Conservation (phyloP, 352 stramenopile genomes). For the Globisporangium splendens region DNA sequence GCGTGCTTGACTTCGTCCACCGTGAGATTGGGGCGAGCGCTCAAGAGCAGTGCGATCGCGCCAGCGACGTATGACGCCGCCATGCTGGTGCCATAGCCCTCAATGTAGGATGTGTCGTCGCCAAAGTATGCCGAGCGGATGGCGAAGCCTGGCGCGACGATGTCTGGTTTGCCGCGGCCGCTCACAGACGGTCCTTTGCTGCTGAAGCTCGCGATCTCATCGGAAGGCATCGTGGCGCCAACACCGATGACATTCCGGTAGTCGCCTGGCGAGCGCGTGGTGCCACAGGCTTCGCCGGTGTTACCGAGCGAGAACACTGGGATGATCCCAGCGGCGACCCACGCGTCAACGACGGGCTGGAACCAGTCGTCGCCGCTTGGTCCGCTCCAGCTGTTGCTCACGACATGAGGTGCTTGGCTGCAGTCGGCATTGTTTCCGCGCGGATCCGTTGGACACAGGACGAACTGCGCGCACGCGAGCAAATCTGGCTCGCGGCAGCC, state of each 20-base stretch:
- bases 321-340: too few relatives aligned
- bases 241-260: slow-evolving; percentile 26
- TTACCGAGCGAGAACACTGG: too few relatives aligned
- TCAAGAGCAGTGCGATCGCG: slow-evolving; percentile 18
- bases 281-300: too few relatives aligned
- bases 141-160: background rate
- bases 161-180: background rate
- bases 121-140: slow-evolving; percentile 8
- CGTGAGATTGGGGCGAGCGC: slow-evolving; percentile 10
- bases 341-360: too few relatives aligned
- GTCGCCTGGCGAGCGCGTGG: slow-evolving; percentile 8
- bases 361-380: too few relatives aligned
- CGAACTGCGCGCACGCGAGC: too few relatives aligned
- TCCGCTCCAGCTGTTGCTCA: too few relatives aligned
- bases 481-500: too few relatives aligned
- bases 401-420: too few relatives aligned
- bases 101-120: background rate
- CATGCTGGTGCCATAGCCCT: slow-evolving; percentile 15
- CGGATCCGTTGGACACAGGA: too few relatives aligned
- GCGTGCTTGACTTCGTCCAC: slow-evolving; percentile 12
- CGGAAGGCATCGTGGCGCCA: slow-evolving; percentile 11
- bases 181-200: too few relatives aligned
- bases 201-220: slow-evolving; percentile 13
- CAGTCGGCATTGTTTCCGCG: too few relatives aligned
- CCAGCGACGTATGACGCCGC: slow-evolving; percentile 20